These are phyloP conservation scores for Gamsiella multidivaricata DNA, from an alignment of 192 early-diverging fungal genomes.

Conservation along the genomic window DNA sequence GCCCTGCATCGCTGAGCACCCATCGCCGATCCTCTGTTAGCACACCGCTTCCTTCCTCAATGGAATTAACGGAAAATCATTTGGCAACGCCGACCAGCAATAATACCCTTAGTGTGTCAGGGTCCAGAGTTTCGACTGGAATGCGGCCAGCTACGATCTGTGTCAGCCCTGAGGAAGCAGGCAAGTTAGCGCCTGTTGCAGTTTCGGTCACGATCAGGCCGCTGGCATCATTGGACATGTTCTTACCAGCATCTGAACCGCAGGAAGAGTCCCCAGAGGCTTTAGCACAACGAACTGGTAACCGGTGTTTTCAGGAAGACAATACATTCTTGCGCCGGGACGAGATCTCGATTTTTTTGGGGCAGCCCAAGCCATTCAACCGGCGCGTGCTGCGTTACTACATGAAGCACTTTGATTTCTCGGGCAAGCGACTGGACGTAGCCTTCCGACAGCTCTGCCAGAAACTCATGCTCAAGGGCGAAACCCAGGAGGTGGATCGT, in stretches of 20 bases:
- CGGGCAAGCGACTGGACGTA: slow-evolving; percentile 73
- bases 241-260: slow-evolving; percentile 2
- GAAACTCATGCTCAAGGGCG: slow-evolving; percentile 88
- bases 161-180: slow-evolving; percentile 12
- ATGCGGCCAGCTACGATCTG: slow-evolving; percentile 28
- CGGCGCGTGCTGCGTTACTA: slow-evolving; percentile 69
- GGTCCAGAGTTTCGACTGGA: neutral
- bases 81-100: too few species aligned
- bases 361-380: slow-evolving; percentile 66
- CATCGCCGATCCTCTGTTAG: too few species aligned
- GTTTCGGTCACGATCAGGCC: neutral
- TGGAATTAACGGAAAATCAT: too few species aligned
- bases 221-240: neutral
- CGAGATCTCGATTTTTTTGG: slow-evolving; percentile 61
- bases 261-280: neutral
- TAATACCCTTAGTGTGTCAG: too few species aligned
- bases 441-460: slow-evolving; percentile 83
- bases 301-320: slow-evolving; percentile 59
- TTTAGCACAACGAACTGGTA: slow-evolving; percentile 8
- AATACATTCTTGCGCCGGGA: slow-evolving; percentile 56
- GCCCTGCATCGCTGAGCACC: too few species aligned
- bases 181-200: slow-evolving; percentile 3
- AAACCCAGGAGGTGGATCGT: slow-evolving; percentile 93
- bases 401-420: slow-evolving; percentile 84
- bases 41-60: too few species aligned